Conservation (phyloP, 148 eudicot species). For the Limonium bicolor region DNA sequence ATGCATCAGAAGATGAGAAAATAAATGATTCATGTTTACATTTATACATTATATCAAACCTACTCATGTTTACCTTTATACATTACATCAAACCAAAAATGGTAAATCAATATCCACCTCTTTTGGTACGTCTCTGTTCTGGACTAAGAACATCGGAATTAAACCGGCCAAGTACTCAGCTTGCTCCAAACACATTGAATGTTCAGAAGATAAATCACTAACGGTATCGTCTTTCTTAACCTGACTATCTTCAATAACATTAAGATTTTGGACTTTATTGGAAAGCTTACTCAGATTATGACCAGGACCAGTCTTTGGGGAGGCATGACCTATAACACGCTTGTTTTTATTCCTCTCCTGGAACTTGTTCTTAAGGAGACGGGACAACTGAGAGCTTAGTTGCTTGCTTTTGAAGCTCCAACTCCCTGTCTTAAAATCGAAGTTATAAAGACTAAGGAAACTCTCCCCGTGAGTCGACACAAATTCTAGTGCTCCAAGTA, state of each 20-base stretch:
- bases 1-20: no score
- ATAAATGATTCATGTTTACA: no score
- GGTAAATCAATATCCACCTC: slow-evolving; percentile 16
- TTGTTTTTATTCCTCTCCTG: neutral
- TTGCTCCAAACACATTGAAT: slow-evolving; percentile 9
- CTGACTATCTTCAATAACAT: no score
- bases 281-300: no score
- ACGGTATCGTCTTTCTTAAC: neutral
- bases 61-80: no score
- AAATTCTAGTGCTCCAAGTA: slow-evolving; percentile 45
- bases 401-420: slow-evolving; percentile 34
- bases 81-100: no score
- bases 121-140: slow-evolving; percentile 6
- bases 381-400: neutral
- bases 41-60: no score
- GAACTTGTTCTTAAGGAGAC: neutral
- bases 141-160: slow-evolving; percentile 7
- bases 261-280: no score
- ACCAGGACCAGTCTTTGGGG: neutral
- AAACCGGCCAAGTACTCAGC: slow-evolving; percentile 13
- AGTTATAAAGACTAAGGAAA: slow-evolving; percentile 37
- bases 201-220: neutral
- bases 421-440: slow-evolving; percentile 44
- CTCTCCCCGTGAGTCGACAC: slow-evolving; percentile 39
- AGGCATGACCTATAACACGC: neutral